phyloP scores from a whole-genome alignment of 495 filamentous ascomycete genomes.

The Aspergillus sparsus region DNA sequence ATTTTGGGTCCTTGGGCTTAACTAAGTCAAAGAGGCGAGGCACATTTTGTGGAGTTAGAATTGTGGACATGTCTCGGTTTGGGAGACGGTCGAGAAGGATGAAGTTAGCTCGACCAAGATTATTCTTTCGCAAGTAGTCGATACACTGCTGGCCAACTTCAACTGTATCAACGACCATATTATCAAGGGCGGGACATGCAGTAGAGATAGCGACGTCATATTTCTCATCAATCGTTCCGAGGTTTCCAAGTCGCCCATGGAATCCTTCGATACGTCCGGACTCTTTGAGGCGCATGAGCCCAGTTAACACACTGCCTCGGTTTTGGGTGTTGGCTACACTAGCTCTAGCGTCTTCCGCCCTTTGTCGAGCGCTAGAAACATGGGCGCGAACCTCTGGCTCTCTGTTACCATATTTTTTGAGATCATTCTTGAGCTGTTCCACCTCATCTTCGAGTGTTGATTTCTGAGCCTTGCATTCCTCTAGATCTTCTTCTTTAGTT shows the following conservation, averaged over 20 bases:
- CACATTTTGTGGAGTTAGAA: constrained; percentile 88
- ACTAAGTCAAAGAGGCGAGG: constrained; percentile 92
- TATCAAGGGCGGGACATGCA: constrained; percentile 86
- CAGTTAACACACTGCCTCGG: constrained; percentile 87
- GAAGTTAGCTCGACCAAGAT: constrained; percentile 95
- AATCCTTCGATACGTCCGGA: constrained; percentile 96
- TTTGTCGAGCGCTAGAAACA: constrained; percentile 85
- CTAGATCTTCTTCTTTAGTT: constrained; percentile 71
- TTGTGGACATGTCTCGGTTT: constrained; percentile 68
- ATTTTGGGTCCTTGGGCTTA: constrained; percentile 81
- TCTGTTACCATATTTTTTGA: constrained; percentile 67
- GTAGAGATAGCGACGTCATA: constrained; percentile 98
- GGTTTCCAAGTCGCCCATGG: constrained; percentile 90
- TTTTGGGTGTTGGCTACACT: constrained; percentile 87
- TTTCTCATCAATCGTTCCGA: constrained; percentile 90
- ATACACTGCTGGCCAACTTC: constrained; percentile 97
- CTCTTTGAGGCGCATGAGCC: constrained; percentile 91
- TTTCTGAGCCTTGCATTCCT: constrained; percentile 73
- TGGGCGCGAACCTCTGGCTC: constrained; percentile 79
- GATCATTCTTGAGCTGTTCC: constrained; percentile 64
- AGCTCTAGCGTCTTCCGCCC: constrained; percentile 90
- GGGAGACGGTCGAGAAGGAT: constrained; percentile 90
- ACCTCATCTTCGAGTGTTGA: constrained; percentile 72
- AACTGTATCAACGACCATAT: constrained; percentile 93
- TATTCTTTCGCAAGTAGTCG: constrained; percentile 95